phyloP scores from a whole-genome alignment of 331 rosid genomes.

The Quercus phellos region DNA sequence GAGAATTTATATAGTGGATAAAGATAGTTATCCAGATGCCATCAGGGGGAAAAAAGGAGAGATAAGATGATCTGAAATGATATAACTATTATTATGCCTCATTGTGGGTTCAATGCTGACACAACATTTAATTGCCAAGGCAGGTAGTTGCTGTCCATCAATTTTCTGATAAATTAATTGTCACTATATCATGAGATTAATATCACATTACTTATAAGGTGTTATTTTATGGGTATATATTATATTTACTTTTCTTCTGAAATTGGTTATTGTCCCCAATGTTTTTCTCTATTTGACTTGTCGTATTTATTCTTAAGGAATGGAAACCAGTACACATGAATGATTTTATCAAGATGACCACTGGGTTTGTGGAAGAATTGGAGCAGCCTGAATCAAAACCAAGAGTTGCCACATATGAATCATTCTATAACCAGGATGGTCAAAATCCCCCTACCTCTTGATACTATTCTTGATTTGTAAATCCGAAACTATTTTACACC shows the following conservation, averaged over 20 bases:
- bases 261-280: not conserved
- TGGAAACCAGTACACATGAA: slow-evolving; percentile 62
- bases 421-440: slow-evolving; percentile 47
- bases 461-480: slow-evolving; percentile 8
- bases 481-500: slow-evolving; percentile 8
- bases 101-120: not conserved
- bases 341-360: slow-evolving; percentile 72
- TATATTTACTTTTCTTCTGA: not conserved
- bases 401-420: slow-evolving; percentile 64
- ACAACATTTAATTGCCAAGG: not conserved
- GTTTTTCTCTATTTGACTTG: not conserved
- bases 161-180: not conserved
- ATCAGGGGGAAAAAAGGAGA: not conserved
- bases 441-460: slow-evolving; percentile 32
- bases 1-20: not conserved
- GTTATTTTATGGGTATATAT: not conserved
- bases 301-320: slow-evolving; percentile 37
- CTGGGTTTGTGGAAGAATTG: slow-evolving; percentile 50
- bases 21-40: not conserved
- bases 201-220: not conserved
- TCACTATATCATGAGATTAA: not conserved
- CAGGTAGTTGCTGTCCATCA: not conserved
- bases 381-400: slow-evolving; percentile 67
- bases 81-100: not conserved
- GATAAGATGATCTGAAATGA: not conserved